Evolutionary conservation across 23 red algal genomes (phyloP).

Genomic region (Cyanidiococcus yangmingshanensis): DNA sequence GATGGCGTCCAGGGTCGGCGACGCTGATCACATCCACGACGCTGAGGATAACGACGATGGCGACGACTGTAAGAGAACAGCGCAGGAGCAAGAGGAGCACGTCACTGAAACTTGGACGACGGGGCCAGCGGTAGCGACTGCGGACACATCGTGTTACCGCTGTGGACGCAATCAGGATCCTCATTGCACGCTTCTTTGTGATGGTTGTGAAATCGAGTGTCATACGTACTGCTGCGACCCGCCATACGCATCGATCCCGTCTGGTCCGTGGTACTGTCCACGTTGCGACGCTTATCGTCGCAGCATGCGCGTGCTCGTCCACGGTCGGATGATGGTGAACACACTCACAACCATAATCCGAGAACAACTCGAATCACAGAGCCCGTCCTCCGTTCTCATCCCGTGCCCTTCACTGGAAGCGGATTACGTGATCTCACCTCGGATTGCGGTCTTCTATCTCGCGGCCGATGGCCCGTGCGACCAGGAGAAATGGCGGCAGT

Average conservation of each 20-base stretch:
- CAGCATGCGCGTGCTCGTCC: background rate
- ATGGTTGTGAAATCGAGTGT: background rate
- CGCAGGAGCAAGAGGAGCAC: no score
- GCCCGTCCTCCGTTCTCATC: background rate
- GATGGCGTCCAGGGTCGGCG: background rate
- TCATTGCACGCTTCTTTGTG: constrained; percentile 6
- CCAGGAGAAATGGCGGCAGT: background rate
- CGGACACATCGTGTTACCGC: background rate
- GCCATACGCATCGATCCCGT: background rate
- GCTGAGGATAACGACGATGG: no score
- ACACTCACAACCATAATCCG: background rate
- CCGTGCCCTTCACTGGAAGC: background rate
- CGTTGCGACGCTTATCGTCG: background rate
- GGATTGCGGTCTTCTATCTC: background rate
- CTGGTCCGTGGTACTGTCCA: background rate
- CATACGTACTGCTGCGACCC: constrained; percentile 16
- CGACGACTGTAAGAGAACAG: no score
- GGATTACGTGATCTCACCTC: constrained; percentile 1
- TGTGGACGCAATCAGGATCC: constrained; percentile 9
- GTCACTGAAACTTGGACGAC: no score
- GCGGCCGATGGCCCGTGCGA: background rate
- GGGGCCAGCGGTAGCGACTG: background rate
- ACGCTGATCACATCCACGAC: constrained; percentile 2
- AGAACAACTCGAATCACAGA: background rate
- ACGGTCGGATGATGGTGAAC: background rate